Evolutionary conservation across 192 early-diverging fungal species (phyloP).

Genomic region (Lunasporangiospora selenospora): DNA sequence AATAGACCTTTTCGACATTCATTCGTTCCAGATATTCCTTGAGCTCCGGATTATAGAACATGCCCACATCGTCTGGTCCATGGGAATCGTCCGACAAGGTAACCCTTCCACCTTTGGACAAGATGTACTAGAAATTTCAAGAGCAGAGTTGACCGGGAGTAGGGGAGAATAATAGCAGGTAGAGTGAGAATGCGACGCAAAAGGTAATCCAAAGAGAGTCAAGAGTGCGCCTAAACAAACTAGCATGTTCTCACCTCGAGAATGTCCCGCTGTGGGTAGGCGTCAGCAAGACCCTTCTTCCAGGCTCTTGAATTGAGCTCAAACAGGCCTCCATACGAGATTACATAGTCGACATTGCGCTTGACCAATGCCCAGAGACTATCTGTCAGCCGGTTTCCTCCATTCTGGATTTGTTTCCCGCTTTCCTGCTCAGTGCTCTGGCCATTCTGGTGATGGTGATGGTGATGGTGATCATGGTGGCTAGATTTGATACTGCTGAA

Average conservation of each 20-base stretch:
- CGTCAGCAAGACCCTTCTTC: slow-evolving; percentile 85
- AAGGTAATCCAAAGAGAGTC: background rate
- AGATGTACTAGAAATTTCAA: slow-evolving; percentile 69
- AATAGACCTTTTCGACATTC: slow-evolving; percentile 63
- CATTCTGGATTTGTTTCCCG: background rate
- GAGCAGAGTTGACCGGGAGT: no score
- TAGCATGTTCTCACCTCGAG: slow-evolving; percentile 59
- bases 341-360: slow-evolving; percentile 85
- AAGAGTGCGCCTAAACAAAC: background rate
- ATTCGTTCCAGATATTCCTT: slow-evolving; percentile 73
- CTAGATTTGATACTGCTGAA: slow-evolving; percentile 43
- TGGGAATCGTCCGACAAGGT: slow-evolving; percentile 96
- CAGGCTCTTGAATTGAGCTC: slow-evolving; percentile 95
- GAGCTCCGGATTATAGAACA: slow-evolving; percentile 79
- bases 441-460: background rate
- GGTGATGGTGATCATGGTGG: slow-evolving; percentile 1
- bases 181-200: background rate
- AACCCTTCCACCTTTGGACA: slow-evolving; percentile 69
- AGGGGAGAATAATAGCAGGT: slow-evolving; percentile 1
- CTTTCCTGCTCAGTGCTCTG: background rate
- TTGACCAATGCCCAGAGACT: slow-evolving; percentile 59
- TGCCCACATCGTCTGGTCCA: slow-evolving; percentile 85
- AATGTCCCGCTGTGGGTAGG: slow-evolving; percentile 91
- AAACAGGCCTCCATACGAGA: slow-evolving; percentile 84
- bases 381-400: slow-evolving; percentile 22